These are phyloP conservation scores for Penicillium herquei DNA, from an alignment of 495 filamentous ascomycete genomes.

Conservation along the genomic window DNA sequence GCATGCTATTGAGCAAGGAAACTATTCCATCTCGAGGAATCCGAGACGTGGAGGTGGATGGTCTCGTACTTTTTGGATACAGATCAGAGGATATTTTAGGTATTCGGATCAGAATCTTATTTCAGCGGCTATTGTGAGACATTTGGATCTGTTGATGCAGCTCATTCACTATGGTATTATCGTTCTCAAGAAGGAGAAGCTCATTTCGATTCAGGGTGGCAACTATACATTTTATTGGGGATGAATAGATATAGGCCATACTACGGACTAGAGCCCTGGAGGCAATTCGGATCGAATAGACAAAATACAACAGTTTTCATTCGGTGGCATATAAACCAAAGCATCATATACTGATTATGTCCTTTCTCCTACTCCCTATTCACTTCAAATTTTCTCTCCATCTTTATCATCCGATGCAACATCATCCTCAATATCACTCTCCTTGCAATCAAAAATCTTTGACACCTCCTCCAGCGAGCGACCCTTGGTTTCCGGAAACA, in stretches of 20 bases:
- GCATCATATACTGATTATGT: no score
- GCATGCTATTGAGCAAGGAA: background rate
- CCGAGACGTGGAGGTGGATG: background rate
- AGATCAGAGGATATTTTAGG: background rate
- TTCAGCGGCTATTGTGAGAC: background rate
- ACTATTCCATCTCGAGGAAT: background rate
- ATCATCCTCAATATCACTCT: background rate
- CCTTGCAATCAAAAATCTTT: conserved; percentile 51
- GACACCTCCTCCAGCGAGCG: conserved; percentile 64
- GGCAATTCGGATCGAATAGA: no score
- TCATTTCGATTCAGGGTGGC: background rate
- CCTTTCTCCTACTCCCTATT: background rate
- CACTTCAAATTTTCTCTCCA: background rate
- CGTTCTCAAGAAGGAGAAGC: background rate
- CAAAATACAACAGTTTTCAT: no score
- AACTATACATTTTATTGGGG: no score
- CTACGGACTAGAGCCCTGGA: no score
- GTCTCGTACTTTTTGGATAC: background rate
- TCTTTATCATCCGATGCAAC: background rate
- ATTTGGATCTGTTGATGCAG: background rate
- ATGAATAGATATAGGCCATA: no score
- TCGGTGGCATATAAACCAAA: no score
- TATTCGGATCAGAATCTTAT: background rate
- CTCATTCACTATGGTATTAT: background rate
- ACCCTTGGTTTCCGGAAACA: conserved; percentile 66